phyloP scores from a whole-genome alignment of 306 rosid species.

The Begonia masoniana region DNA sequence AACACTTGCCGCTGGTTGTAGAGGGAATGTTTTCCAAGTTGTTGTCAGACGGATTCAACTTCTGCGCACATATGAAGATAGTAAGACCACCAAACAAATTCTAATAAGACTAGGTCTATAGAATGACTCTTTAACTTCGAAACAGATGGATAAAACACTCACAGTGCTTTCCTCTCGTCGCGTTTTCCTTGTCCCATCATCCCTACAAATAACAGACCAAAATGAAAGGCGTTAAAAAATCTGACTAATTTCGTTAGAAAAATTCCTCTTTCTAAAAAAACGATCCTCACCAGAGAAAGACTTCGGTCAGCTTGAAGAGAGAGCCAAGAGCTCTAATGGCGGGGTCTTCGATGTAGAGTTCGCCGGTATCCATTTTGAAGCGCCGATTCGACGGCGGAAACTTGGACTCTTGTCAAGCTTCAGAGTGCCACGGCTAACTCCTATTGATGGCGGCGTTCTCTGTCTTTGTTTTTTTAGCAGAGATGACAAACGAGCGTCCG shows the following conservation, averaged over 20 bases:
- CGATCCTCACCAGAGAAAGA: slow-evolving; percentile 43
- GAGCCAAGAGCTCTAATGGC: slow-evolving; percentile 57
- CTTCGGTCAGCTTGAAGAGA: slow-evolving; percentile 61
- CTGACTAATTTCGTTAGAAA: no score
- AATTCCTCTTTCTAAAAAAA: background rate
- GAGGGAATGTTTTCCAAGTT: slow-evolving; percentile 12
- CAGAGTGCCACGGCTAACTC: no score
- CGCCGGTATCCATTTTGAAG: slow-evolving; percentile 5
- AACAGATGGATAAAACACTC: slow-evolving; percentile 6
- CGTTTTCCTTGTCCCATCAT: slow-evolving; percentile 22
- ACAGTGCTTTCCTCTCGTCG: slow-evolving; percentile 19
- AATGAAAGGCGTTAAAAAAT: background rate
- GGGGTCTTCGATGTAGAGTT: slow-evolving; percentile 33
- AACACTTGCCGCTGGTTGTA: slow-evolving; percentile 30
- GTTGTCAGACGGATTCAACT: slow-evolving; percentile 5
- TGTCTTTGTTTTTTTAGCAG: no score
- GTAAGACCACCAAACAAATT: no score
- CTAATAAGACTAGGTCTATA: no score
- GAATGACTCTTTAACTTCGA: no score
- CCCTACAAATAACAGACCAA: slow-evolving; percentile 27
- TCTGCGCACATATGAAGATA: slow-evolving; percentile 12
- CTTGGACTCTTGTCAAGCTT: background rate
- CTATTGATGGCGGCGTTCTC: no score
- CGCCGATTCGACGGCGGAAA: background rate
- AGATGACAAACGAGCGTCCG: no score